Base-by-base conservation (phyloP, 495 filamentous ascomycete genomes). In the Talaromyces stipitatus region DNA sequence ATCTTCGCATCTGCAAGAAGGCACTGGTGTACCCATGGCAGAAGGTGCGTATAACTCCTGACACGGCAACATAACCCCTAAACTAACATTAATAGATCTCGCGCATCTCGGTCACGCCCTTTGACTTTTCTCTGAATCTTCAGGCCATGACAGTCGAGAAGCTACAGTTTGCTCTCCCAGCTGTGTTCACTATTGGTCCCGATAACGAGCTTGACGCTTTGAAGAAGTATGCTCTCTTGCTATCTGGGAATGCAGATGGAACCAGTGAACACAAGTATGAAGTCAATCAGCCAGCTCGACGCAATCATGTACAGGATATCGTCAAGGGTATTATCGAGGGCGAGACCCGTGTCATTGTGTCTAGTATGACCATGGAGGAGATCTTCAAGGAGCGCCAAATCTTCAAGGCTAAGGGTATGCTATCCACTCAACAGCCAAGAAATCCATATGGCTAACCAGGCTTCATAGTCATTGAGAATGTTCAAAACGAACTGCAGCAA, bases 311-410 rank as follows among this genome's bases (percentile, higher is more conserved):
- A 29, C 86, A 91, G 66, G 85, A 88, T 64, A 94, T 92, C 56
- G 86, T 92, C 59, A 91, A 89, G 72, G 89, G 89, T 56, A 89
- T 94, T 69, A 92, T 94, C 64, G 88, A 92, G 69, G 89, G 89
- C 50, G 89, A 94, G 67, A 90, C 87, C 7, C 79, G 89, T 47
- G 85, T 86, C 23, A 80, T 91, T 48, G 87, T 94, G 29, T 85
- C 82, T 3, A 81, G 78, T 57, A 90, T 91, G 87, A 89, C 88
- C 11, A 90, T 92, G 87, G 89, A 92, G 64, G 89, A 91, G 71
- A 85, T 94, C 43, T 91, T 90, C 68, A 86, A 84, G 52, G 85
- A 88, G 69, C 78, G 89, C n/a, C 84, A 89, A 62, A 72, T 85
- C 29, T 91, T 92, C 76, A 91, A 91, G 73, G 77, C 76, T 27